Conservation (phyloP, 441 rosid genomes). For the Jatropha multifida region DNA sequence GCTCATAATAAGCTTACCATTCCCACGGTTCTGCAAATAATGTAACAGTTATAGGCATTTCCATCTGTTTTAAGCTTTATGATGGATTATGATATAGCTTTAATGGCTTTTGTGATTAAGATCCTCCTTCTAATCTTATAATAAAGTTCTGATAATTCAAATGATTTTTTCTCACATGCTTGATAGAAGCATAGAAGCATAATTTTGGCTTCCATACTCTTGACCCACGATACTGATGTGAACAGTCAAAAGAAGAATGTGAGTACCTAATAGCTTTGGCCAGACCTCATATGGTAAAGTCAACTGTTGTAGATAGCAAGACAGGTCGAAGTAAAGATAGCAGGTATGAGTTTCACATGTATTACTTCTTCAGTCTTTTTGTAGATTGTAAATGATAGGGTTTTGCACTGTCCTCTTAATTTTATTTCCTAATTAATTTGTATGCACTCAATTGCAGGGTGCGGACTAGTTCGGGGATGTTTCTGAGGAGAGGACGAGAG, state of each 20-base stretch:
- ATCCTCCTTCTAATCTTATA: background rate
- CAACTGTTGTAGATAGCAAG: conserved; percentile 77
- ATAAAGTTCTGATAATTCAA: background rate
- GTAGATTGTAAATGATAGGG: background rate
- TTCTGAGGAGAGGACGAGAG: conserved; percentile 73
- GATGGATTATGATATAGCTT: too few relatives aligned
- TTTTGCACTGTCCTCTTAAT: background rate
- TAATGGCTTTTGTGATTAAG: background rate
- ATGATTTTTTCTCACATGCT: background rate
- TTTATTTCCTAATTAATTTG: background rate
- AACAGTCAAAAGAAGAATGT: conserved; percentile 82
- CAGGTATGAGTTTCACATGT: conserved; percentile 41
- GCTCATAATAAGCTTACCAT: background rate
- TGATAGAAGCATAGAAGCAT: background rate
- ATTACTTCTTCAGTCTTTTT: background rate
- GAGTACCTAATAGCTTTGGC: conserved; percentile 69
- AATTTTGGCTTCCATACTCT: background rate
- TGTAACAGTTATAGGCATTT: too few relatives aligned
- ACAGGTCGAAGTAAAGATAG: conserved; percentile 90
- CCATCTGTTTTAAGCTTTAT: too few relatives aligned
- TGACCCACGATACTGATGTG: conserved; percentile 12
- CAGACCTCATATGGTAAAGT: conserved; percentile 75
- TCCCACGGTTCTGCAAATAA: background rate
- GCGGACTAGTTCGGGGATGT: conserved; percentile 95
- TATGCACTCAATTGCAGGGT: conserved; percentile 47